Base-by-base conservation (phyloP, 805 yeast genomes). In the Yamadazyma sp. region DNA sequence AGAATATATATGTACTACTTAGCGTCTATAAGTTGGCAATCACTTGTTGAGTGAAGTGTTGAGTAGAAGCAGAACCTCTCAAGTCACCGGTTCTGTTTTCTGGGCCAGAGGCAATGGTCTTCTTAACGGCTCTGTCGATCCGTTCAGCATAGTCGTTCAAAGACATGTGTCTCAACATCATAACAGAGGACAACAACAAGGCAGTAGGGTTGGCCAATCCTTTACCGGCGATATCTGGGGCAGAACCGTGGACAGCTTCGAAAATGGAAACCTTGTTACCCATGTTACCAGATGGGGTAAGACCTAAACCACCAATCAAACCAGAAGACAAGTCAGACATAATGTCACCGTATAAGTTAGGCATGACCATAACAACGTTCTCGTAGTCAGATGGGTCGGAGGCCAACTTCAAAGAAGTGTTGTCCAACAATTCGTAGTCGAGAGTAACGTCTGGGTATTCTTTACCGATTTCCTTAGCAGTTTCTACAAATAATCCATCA, bases 231-330 rank as follows among this genome's bases (percentile, higher is more conserved):
- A 93, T 93, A 67, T 93, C 99, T 55, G 99, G 99, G 48, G 99
- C 99, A 42, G 98, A 90, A 67, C 99, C 99, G 69, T 93, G 99
- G 60, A 93, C 99, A 49, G 99, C 99, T 80, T 93, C 99, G 67
- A 93, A 93, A 64, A 93, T 91, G 40, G 97, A 88, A 48, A 91
- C 95, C 65, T 86, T 83, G 77, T 88, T 87, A 75, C 99, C 99
- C 90, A 93, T 93, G 81, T 93, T 93, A 67, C 96, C 99, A 44
- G 96, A 88, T 52, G 99, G 99, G 46, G 99, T 93, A 66, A 93
- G 80, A 71, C 99, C 99, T 60, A 91, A 80, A 62, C 99, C 98
- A 65, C 99, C 99, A 52, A 95, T 95, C 60, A 93, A 77, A 71
- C 99, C 99, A 42, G 96, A 86, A 54, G 95, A 88, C 67, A 93